A percentile compares a stretch with the other conserved stretches of the same genome.
phyloP scores from a whole-genome alignment of 352 stramenopile genomes.

The Phytophthora vignae region DNA sequence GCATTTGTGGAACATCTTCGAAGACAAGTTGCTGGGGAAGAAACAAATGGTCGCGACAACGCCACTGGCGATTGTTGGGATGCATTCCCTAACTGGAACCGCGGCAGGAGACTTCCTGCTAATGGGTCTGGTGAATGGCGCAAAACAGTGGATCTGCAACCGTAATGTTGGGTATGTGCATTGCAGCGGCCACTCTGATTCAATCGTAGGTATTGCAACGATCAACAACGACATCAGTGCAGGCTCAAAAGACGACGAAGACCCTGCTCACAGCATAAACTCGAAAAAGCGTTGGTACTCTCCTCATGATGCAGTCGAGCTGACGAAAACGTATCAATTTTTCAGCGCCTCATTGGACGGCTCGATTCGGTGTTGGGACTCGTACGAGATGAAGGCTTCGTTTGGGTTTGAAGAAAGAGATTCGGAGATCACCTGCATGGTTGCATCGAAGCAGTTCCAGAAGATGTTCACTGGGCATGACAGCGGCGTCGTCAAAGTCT shows the following conservation, averaged over 20 bases:
- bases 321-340: slow-evolving; percentile 47
- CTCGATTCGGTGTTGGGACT: slow-evolving; percentile 80
- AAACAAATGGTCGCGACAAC: slow-evolving; percentile 35
- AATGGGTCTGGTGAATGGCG: slow-evolving; percentile 42
- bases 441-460: slow-evolving; percentile 52
- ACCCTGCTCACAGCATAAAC: neutral
- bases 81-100: slow-evolving; percentile 14
- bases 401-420: slow-evolving; percentile 76
- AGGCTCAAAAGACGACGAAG: slow-evolving; percentile 26
- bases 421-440: slow-evolving; percentile 71
- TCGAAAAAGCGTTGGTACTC: neutral
- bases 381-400: slow-evolving; percentile 67
- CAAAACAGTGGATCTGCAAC: slow-evolving; percentile 71
- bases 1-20: slow-evolving; percentile 72
- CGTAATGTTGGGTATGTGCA: slow-evolving; percentile 69
- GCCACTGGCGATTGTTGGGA: slow-evolving; percentile 26
- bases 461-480: slow-evolving; percentile 76
- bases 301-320: neutral
- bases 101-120: slow-evolving; percentile 53
- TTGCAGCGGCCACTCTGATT: slow-evolving; percentile 59
- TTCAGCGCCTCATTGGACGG: slow-evolving; percentile 77
- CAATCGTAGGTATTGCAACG: slow-evolving; percentile 55
- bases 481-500: slow-evolving; percentile 62
- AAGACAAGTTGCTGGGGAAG: slow-evolving; percentile 66
- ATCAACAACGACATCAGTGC: slow-evolving; percentile 32